Evolutionary conservation across 768 basidiomycete species (phyloP).

Genomic region (Tephrocybe sp.): DNA sequence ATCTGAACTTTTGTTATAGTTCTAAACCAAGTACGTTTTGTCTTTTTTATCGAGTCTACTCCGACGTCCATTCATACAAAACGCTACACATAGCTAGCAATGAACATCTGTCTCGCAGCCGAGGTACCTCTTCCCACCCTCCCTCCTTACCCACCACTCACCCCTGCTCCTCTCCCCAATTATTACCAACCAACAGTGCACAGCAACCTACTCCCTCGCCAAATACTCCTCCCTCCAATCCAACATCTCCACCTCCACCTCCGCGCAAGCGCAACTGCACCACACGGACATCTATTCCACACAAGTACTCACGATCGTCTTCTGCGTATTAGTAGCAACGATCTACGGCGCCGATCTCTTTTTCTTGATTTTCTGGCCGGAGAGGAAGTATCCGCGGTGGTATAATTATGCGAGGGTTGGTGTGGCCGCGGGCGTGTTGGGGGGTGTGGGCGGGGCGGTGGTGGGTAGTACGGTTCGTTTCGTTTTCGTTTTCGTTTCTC

Average conservation of each 20-base stretch:
- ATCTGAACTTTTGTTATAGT: conserved; percentile 9
- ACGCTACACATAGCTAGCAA: conserved; percentile 23
- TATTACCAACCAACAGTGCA: too few species aligned
- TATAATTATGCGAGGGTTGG: conserved; percentile 22
- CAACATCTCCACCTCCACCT: conserved; percentile 21
- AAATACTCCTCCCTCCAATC: conserved; percentile 31
- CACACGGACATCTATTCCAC: conserved; percentile 30
- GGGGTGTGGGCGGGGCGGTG: conserved; percentile 27
- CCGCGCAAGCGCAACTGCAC: conserved; percentile 22
- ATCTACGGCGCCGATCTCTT: conserved; percentile 36
- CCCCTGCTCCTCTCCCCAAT: too few species aligned
- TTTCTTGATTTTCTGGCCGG: conserved; percentile 34
- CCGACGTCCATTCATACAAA: too few species aligned
- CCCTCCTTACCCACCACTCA: too few species aligned
- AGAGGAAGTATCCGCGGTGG: conserved; percentile 30
- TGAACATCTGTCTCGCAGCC: conserved; percentile 30
- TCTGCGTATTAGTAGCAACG: conserved; percentile 33
- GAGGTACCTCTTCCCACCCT: conserved; percentile 21
- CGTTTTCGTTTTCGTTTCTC: too few species aligned
- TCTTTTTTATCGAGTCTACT: too few species aligned
- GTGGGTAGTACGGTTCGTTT: conserved; percentile 33
- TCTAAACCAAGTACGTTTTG: conserved; percentile 9
- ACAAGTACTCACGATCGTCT: conserved; percentile 29
- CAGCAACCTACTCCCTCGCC: conserved; percentile 33
- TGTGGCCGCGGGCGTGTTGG: conserved; percentile 22